Conservation (phyloP, 257 asterid species). For the Nicotiana obtusifolia region DNA sequence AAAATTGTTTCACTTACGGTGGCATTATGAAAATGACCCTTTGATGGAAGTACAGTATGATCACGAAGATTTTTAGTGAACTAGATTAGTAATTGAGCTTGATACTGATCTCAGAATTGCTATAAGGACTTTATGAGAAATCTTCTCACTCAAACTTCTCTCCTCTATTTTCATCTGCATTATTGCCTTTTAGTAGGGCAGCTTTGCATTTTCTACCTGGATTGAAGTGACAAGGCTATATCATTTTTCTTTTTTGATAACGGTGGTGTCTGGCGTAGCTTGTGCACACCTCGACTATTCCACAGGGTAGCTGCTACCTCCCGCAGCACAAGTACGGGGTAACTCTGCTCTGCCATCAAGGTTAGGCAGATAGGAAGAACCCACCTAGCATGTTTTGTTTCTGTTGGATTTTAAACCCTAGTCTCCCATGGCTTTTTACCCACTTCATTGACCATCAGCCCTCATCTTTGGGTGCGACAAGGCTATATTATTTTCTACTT, state of each 20-base stretch:
- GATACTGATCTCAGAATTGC: background rate
- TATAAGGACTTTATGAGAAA: background rate
- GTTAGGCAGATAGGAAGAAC: background rate
- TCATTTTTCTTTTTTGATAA: background rate
- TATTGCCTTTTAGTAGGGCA: background rate
- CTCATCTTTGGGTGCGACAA: background rate
- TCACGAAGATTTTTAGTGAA: background rate
- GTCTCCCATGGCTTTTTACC: background rate
- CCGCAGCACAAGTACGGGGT: background rate
- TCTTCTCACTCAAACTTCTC: background rate
- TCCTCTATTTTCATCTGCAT: background rate
- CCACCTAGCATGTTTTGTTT: background rate
- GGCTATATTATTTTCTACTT: background rate
- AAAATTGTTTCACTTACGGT: background rate
- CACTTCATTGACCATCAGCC: background rate
- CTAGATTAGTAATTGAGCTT: background rate
- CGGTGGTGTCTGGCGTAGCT: background rate
- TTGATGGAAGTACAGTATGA: background rate
- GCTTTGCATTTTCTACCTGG: background rate
- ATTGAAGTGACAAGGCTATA: background rate
- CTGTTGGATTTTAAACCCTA: background rate
- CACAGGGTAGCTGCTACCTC: background rate
- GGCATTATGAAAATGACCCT: background rate
- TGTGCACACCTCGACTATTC: background rate
- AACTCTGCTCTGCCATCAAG: background rate